Base-by-base conservation (phyloP, 1,284 basidiomycete genomes). In the Cryptococcus sp. region DNA sequence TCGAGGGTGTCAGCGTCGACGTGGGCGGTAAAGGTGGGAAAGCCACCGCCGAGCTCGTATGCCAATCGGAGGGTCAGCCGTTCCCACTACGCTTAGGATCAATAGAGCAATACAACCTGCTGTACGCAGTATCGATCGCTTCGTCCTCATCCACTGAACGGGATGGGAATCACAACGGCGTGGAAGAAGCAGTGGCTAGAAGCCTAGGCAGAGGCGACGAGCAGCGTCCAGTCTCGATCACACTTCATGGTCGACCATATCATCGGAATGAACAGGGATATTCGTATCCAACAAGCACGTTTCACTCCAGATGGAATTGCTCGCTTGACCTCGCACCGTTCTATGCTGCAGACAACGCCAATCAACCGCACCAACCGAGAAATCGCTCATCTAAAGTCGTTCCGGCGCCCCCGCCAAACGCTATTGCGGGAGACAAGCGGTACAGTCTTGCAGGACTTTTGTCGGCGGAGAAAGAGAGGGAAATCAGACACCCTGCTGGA, bases 291-390 rank as follows among this genome's bases (percentile, higher is more conserved):
- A 90, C 91, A 0, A 78, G 79, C 7, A 80, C 84, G 0, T 94
- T 93, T 75, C 84, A 86, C 0, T 91, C 89, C 0, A 81, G 87
- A 23, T 94, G 92, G 92, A 93, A 91, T 66, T 92, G 89, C 62
- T 80, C 88, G 0, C 84, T 95, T 29, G 90, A 93, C 70, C 81
- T 94, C 13, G 82, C 87, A 0, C 64, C 73, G 1, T 77, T 76
- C 64, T 73, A 76, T 39, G 67, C 67, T 8, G 67, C 68, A 0
- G 40, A 37, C 25, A 34, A 11, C 25, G 46, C 5, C 17, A 37
- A 38, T 10, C 46, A 41, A 17, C n/a, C 45, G 10, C 23, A 38
- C 17, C 50, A 50, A 26, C 46, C 46, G 37, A 17, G 52, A 22
- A 26, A 25, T 11, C 46, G n/a, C 2, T n/a, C 41, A 8, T 22